phyloP scores from a whole-genome alignment of 805 yeast species.

The Candida maltosa region DNA sequence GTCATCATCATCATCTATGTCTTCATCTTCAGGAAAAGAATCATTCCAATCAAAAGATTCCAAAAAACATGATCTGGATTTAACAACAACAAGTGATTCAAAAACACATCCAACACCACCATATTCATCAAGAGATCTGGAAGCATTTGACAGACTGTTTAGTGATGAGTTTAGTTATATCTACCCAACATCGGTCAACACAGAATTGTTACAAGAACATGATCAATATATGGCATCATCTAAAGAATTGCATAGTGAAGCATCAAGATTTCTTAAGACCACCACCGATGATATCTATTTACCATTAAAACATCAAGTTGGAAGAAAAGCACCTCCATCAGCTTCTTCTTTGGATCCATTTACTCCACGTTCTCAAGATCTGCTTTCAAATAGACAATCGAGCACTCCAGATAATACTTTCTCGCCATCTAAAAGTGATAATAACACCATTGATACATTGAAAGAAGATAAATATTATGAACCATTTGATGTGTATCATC shows the following conservation, averaged over 20 bases:
- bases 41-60: neutral
- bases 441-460: neutral
- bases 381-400: conserved; percentile 1
- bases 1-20: neutral
- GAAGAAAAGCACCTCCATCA: conserved; percentile 16
- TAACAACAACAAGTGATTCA: neutral
- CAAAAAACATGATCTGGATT: neutral
- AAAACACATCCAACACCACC: neutral
- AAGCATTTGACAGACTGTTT: neutral
- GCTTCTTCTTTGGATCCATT: no score
- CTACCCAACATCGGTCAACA: conserved; percentile 5
- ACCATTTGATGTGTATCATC: conserved; percentile 23
- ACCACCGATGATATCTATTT: conserved; percentile 1
- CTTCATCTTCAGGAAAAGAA: conserved; percentile 1
- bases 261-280: conserved; percentile 3
- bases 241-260: conserved; percentile 1
- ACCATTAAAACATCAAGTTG: conserved; percentile 2
- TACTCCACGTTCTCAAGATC: conserved; percentile 1
- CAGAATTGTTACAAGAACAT: neutral
- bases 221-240: conserved; percentile 2
- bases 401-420: no score
- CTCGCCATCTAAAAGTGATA: no score
- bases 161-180: conserved; percentile 9
- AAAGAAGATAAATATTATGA: conserved; percentile 10
- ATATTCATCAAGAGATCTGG: conserved; percentile 1